Conservation (phyloP, 2,329 filamentous ascomycete species). For the Xylariaceae sp. region DNA sequence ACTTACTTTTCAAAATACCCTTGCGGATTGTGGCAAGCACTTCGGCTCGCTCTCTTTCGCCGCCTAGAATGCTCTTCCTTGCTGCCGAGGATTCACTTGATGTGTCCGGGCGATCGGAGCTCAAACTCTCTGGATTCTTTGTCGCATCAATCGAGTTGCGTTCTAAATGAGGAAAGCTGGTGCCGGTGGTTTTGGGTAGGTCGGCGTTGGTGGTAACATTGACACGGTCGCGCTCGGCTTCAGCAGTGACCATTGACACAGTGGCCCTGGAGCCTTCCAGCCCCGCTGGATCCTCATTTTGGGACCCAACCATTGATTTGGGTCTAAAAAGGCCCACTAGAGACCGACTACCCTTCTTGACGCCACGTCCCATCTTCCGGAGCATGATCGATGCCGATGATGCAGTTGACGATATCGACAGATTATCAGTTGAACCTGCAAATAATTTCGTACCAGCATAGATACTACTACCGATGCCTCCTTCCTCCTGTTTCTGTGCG, state of each 20-base stretch:
- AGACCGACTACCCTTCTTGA: slow-evolving; percentile 89
- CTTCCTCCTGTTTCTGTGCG: slow-evolving; percentile 85
- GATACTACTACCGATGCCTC: slow-evolving; percentile 86
- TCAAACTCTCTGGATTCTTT: slow-evolving; percentile 38
- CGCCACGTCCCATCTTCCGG: slow-evolving; percentile 96
- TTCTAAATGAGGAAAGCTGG: slow-evolving; percentile 79
- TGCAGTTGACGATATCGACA: slow-evolving; percentile 85
- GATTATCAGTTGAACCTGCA: slow-evolving; percentile 85
- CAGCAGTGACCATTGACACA: slow-evolving; percentile 91
- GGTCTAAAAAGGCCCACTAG: slow-evolving; percentile 91
- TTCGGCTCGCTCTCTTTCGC: slow-evolving; percentile 84
- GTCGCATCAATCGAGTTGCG: slow-evolving; percentile 70
- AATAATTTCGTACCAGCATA: slow-evolving; percentile 86
- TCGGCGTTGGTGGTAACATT: slow-evolving; percentile 68
- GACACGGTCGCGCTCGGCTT: slow-evolving; percentile 81
- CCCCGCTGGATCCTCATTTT: slow-evolving; percentile 61
- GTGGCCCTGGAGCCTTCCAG: slow-evolving; percentile 69
- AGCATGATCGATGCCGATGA: slow-evolving; percentile 92
- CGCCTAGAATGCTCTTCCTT: slow-evolving; percentile 84
- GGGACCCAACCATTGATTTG: slow-evolving; percentile 79
- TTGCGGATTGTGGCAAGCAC: slow-evolving; percentile 89
- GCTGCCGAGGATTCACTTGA: slow-evolving; percentile 55
- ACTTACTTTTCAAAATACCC: slow-evolving; percentile 83
- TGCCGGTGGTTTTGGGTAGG: slow-evolving; percentile 63
- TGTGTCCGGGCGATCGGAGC: slow-evolving; percentile 48